These are phyloP conservation scores for Trichosporon faecale DNA, from an alignment of 1,284 basidiomycete genomes.

Conservation along the genomic window DNA sequence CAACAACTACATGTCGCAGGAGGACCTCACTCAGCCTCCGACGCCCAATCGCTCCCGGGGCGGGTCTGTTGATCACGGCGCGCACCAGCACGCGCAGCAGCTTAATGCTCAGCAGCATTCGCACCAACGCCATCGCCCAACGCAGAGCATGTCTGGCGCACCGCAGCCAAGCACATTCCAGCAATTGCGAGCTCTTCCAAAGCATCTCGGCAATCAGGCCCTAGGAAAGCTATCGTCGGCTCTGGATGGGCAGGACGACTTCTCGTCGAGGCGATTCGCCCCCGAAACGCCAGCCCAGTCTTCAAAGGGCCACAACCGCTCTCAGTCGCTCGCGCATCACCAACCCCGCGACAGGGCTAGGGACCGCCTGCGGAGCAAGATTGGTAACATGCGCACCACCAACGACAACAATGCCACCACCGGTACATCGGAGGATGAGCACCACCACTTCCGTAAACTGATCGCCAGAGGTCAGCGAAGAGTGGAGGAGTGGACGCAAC, in stretches of 20 bases:
- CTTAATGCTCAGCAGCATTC: not conserved
- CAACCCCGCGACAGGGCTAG: not conserved
- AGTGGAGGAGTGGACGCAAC: constrained; percentile 1
- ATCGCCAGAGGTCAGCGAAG: constrained; percentile 1
- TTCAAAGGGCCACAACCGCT: not conserved
- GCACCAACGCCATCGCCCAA: constrained; percentile 5
- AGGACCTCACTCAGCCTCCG: not conserved
- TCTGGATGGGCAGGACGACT: not conserved
- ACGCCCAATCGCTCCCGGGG: not conserved
- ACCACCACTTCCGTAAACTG: constrained; percentile 12
- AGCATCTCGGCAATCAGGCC: constrained; percentile 9
- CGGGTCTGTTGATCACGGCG: not conserved
- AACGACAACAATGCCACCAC: not conserved
- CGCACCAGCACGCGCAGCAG: not conserved
- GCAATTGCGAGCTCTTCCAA: constrained; percentile 7
- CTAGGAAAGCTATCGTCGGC: constrained; percentile 10
- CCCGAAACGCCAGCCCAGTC: not conserved
- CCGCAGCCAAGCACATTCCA: constrained; percentile 5
- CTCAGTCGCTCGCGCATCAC: not conserved
- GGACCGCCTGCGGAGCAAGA: constrained; percentile 8
- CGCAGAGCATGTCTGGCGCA: constrained; percentile 10
- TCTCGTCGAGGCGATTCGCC: not conserved
- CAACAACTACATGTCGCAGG: not conserved
- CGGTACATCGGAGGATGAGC: constrained; percentile 19
- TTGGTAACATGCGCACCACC: not conserved